Percentiles rank a stretch among this genome's conserved stretches.
phyloP scores from a whole-genome alignment of 2,329 filamentous ascomycete genomes.

The Phyllosticta citriasiana region DNA sequence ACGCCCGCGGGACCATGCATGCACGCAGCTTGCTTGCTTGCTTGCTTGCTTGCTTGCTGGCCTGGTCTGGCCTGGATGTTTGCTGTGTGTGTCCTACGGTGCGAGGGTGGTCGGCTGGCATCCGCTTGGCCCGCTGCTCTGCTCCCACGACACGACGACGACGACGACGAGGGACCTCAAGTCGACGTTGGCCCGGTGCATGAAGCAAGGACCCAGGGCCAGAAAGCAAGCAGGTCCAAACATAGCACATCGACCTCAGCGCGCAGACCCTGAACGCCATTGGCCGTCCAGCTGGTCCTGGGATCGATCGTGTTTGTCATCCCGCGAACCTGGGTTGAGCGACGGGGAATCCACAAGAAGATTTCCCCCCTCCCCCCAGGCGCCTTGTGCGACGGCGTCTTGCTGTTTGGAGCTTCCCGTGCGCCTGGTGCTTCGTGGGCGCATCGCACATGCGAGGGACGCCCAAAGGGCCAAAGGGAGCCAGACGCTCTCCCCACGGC shows the following conservation, averaged over 20 bases:
- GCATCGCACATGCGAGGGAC: slow-evolving; percentile 11
- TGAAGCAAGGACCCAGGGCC: slow-evolving; percentile 5
- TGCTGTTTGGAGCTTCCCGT: slow-evolving; percentile 9
- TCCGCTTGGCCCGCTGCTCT: neutral
- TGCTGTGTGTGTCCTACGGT: slow-evolving; percentile 1
- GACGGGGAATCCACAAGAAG: slow-evolving; percentile 10
- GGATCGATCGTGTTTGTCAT: slow-evolving; percentile 6
- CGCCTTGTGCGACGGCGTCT: slow-evolving; percentile 9
- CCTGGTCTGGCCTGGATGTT: too few relatives aligned
- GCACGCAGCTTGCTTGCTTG: slow-evolving; percentile 7
- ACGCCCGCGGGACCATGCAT: slow-evolving; percentile 7
- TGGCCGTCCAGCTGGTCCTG: slow-evolving; percentile 8
- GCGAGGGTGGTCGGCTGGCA: neutral
- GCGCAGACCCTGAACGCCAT: slow-evolving; percentile 10
- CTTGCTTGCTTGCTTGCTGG: neutral
- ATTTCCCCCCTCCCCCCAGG: neutral
- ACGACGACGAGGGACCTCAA: neutral
- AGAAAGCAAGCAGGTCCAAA: neutral
- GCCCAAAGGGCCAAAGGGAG: slow-evolving; percentile 9
- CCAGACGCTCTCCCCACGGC: slow-evolving; percentile 1
- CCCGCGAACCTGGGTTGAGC: slow-evolving; percentile 9
- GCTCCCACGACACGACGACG: neutral
- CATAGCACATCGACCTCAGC: neutral
- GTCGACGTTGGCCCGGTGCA: neutral
- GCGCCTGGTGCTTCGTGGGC: slow-evolving; percentile 11